Percentiles rank a stretch among this genome's conserved stretches.
phyloP scores from a whole-genome alignment of 805 yeast species.

The Metschnikowia gruessii region DNA sequence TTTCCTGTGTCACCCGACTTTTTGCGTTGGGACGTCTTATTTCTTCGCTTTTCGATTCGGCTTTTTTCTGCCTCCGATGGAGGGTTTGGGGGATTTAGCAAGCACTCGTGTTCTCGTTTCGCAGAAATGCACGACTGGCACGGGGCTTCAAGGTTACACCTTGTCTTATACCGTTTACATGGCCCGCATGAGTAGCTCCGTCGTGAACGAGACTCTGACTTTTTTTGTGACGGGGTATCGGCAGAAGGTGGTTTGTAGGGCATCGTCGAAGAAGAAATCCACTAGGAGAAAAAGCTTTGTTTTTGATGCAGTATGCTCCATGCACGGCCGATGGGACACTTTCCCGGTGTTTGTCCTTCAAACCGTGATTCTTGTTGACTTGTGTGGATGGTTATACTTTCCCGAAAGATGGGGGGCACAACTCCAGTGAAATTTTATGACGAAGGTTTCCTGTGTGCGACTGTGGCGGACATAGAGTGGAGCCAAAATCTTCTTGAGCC shows the following conservation, averaged over 20 bases:
- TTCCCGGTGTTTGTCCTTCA: background rate
- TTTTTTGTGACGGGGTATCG: background rate
- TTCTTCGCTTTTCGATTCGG: constrained; percentile 31
- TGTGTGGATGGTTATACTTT: background rate
- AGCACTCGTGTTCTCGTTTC: constrained; percentile 38
- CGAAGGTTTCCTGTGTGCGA: background rate
- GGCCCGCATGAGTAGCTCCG: constrained; percentile 58
- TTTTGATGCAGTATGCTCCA: constrained; percentile 1
- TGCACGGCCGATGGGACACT: constrained; percentile 5
- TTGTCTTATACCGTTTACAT: constrained; percentile 51
- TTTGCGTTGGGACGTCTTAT: constrained; percentile 14
- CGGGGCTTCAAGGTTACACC: constrained; percentile 49
- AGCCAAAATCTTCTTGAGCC: background rate
- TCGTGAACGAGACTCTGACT: constrained; percentile 23
- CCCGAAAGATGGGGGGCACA: background rate
- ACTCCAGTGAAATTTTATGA: background rate
- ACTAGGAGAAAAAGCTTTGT: background rate
- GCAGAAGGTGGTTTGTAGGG: constrained; percentile 5
- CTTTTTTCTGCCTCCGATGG: constrained; percentile 39
- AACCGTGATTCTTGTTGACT: background rate
- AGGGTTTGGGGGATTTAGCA: constrained; percentile 43
- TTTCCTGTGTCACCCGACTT: background rate
- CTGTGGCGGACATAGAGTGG: background rate
- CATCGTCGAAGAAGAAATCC: constrained; percentile 1
- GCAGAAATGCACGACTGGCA: constrained; percentile 45